Conservation (phyloP, 2,329 filamentous ascomycete genomes). For the Fusarium lateritium region DNA sequence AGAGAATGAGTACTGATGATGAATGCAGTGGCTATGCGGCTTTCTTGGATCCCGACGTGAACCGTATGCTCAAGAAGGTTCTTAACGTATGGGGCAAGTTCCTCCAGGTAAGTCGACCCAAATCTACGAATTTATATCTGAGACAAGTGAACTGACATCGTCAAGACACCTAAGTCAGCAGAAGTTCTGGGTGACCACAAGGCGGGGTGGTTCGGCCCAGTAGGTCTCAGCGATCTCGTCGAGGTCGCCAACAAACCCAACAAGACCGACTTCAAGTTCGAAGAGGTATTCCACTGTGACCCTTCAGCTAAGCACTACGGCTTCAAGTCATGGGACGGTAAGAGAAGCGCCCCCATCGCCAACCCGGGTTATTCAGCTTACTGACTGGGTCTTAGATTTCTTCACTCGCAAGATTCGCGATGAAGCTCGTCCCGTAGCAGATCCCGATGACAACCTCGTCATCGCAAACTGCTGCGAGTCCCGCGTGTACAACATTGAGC, state of each 20-base stretch:
- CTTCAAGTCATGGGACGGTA: slow-evolving; percentile 76
- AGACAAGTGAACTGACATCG: neutral
- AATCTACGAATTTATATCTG: fast-evolving
- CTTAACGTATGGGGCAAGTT: slow-evolving; percentile 72
- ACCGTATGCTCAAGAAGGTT: slow-evolving; percentile 67
- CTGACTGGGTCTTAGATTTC: slow-evolving; percentile 61
- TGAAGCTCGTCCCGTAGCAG: slow-evolving; percentile 69
- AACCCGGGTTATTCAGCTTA: fast-evolving
- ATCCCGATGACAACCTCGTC: slow-evolving; percentile 65
- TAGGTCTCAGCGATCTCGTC: slow-evolving; percentile 64
- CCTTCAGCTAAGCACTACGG: slow-evolving; percentile 68
- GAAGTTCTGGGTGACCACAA: slow-evolving; percentile 61
- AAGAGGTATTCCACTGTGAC: slow-evolving; percentile 74
- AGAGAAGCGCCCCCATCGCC: slow-evolving; percentile 35
- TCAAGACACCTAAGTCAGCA: slow-evolving; percentile 66
- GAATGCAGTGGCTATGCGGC: slow-evolving; percentile 62
- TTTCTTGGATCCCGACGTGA: slow-evolving; percentile 69
- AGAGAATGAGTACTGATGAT: slow-evolving; percentile 4
- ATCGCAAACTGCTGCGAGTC: slow-evolving; percentile 78
- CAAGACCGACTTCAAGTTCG: slow-evolving; percentile 63
- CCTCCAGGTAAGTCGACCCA: slow-evolving; percentile 56
- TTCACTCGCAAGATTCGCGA: slow-evolving; percentile 73
- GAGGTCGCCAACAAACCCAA: slow-evolving; percentile 65
- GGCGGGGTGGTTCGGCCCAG: slow-evolving; percentile 70
- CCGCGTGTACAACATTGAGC: slow-evolving; percentile 67